Percentiles rank a stretch among this genome's conserved stretches.
Conservation (phyloP, 805 yeast species). For the Candida tammaniensis region DNA sequence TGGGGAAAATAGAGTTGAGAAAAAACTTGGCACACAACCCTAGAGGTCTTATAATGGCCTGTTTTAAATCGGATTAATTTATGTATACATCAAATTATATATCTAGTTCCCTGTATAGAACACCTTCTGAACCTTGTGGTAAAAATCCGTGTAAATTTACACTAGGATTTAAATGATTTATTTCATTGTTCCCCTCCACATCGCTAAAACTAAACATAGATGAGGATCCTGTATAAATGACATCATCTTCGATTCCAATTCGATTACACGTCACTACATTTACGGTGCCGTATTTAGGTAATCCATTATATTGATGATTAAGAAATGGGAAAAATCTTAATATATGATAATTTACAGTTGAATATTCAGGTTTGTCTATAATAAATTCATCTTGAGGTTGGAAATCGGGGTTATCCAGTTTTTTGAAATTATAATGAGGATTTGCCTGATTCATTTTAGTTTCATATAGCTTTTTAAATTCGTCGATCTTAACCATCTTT, state of each 20-base stretch:
- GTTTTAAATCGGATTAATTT: too few species aligned
- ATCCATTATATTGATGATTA: conserved; percentile 28
- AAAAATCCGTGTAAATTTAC: conserved; percentile 54
- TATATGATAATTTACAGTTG: conserved; percentile 72
- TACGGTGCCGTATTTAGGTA: conserved; percentile 23
- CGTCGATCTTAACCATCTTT: conserved; percentile 12
- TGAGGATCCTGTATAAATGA: conserved; percentile 66
- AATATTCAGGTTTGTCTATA: conserved; percentile 39
- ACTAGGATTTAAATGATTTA: conserved; percentile 47
- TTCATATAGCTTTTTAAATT: neutral
- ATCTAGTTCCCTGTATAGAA: conserved; percentile 50
- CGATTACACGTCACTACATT: conserved; percentile 64
- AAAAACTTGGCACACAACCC: too few species aligned
- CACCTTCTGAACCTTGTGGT: conserved; percentile 65
- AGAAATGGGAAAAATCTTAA: conserved; percentile 64
- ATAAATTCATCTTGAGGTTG: neutral
- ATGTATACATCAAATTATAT: neutral
- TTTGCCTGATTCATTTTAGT: neutral
- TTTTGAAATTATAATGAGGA: neutral
- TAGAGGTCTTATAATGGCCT: too few species aligned
- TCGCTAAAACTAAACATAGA: conserved; percentile 49
- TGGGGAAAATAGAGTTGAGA: too few species aligned
- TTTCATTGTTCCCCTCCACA: conserved; percentile 18
- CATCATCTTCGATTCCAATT: conserved; percentile 70
- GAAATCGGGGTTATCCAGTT: neutral